phyloP scores from a whole-genome alignment of 441 rosid species.

The Adansonia gregorii region DNA sequence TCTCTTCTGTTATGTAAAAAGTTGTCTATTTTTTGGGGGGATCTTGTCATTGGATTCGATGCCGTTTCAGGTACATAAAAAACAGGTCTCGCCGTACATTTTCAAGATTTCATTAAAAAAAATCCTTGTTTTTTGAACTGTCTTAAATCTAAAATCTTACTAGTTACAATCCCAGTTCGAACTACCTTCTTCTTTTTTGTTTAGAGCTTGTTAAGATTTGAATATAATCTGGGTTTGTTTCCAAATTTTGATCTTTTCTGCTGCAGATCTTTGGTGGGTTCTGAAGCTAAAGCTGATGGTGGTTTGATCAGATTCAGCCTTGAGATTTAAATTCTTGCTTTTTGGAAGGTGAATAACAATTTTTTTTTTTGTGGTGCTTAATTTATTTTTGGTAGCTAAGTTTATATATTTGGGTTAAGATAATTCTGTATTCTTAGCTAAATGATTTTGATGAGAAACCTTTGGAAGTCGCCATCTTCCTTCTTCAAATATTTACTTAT shows the following conservation, averaged over 20 bases:
- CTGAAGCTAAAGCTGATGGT: neutral
- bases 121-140: neutral
- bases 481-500: conserved; percentile 22
- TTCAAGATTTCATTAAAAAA: neutral
- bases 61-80: conserved; percentile 1
- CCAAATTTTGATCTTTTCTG: neutral
- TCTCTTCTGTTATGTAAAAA: neutral
- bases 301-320: conserved; percentile 23
- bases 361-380: neutral
- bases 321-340: conserved; percentile 1
- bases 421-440: neutral
- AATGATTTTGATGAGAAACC: neutral
- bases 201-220: neutral
- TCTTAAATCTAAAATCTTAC: neutral
- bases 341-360: conserved; percentile 8
- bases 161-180: conserved; percentile 11
- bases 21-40: conserved; percentile 11
- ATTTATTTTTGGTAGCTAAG: neutral
- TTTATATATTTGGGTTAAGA: neutral
- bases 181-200: neutral
- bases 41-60: conserved; percentile 7
- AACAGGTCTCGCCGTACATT: conserved; percentile 15
- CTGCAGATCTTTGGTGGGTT: conserved; percentile 30
- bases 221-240: conserved; percentile 8
- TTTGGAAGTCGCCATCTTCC: conserved; percentile 26